Conservation (phyloP, 495 filamentous ascomycete genomes). For the Collariella sp. region DNA sequence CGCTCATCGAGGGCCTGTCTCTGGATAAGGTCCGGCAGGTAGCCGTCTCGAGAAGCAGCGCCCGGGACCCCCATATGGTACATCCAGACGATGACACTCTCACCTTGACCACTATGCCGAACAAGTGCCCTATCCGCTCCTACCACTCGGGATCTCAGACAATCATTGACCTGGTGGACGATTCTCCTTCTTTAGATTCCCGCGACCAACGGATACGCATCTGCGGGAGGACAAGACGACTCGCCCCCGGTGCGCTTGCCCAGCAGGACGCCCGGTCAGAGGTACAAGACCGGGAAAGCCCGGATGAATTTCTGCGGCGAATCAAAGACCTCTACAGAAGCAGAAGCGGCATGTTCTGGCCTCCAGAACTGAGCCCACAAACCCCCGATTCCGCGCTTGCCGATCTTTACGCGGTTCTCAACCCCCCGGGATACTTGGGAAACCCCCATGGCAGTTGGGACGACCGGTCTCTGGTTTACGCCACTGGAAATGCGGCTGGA, state of each 20-base stretch:
- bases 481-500: slow-evolving; percentile 31
- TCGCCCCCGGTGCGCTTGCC: slow-evolving; percentile 45
- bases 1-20: neutral
- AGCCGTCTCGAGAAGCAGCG: neutral
- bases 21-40: slow-evolving; percentile 4
- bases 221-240: slow-evolving; percentile 28
- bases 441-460: slow-evolving; percentile 48
- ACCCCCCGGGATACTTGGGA: slow-evolving; percentile 42
- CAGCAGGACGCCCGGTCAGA: slow-evolving; percentile 7
- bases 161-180: slow-evolving; percentile 60
- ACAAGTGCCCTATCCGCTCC: slow-evolving; percentile 49
- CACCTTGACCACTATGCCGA: slow-evolving; percentile 43
- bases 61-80: slow-evolving; percentile 18
- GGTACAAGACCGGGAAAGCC: neutral
- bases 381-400: slow-evolving; percentile 23
- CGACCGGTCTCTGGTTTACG: slow-evolving; percentile 54
- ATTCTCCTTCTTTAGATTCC: slow-evolving; percentile 35
- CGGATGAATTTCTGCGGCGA: slow-evolving; percentile 24
- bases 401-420: slow-evolving; percentile 48
- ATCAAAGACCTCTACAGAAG: slow-evolving; percentile 36
- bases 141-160: slow-evolving; percentile 52
- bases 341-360: slow-evolving; percentile 51
- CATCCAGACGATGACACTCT: slow-evolving; percentile 34
- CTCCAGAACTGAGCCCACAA: slow-evolving; percentile 39
- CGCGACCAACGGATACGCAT: slow-evolving; percentile 26